Percentiles rank a stretch among this genome's conserved stretches.
These are phyloP conservation scores for Phytophthora cactorum DNA, from an alignment of 352 stramenopile species.

Conservation along the genomic window DNA sequence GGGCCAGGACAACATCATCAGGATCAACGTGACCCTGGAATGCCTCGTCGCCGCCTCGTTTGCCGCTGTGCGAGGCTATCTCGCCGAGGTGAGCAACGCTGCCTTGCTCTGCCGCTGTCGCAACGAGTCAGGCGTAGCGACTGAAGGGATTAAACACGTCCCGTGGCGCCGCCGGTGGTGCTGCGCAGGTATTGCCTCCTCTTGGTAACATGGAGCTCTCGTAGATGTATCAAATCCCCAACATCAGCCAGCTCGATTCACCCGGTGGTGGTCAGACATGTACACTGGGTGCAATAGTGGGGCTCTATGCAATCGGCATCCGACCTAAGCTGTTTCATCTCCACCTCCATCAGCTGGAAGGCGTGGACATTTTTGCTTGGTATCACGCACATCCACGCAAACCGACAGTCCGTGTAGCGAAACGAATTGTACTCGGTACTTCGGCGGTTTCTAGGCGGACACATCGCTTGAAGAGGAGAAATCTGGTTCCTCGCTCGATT, in stretches of 20 bases:
- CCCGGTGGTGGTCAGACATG: too few species aligned
- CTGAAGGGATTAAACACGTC: too few species aligned
- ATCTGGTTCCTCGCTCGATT: slow-evolving; percentile 1
- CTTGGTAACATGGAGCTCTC: too few species aligned
- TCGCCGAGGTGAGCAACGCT: slow-evolving; percentile 2
- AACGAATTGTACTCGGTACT: too few species aligned
- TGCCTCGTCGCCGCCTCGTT: not conserved
- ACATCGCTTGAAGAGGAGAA: slow-evolving; percentile 1
- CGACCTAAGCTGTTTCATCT: not conserved
- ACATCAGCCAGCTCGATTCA: too few species aligned
- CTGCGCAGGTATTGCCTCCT: too few species aligned
- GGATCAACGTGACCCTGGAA: not conserved
- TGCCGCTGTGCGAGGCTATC: slow-evolving; percentile 1
- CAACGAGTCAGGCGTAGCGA: slow-evolving; percentile 16
- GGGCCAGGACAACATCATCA: slow-evolving; percentile 6
- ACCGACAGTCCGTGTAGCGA: too few species aligned
- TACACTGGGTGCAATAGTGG: too few species aligned
- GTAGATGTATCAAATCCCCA: too few species aligned
- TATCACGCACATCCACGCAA: too few species aligned
- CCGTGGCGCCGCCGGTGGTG: too few species aligned
- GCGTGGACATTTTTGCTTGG: not conserved
- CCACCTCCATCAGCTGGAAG: slow-evolving; percentile 8
- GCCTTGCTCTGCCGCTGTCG: slow-evolving; percentile 9
- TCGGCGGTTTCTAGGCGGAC: not conserved
- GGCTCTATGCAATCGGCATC: too few species aligned